A percentile compares a stretch with the other conserved stretches of the same genome.
phyloP scores from a whole-genome alignment of 2,329 filamentous ascomycete species.

The Didymosphaeria variabile region DNA sequence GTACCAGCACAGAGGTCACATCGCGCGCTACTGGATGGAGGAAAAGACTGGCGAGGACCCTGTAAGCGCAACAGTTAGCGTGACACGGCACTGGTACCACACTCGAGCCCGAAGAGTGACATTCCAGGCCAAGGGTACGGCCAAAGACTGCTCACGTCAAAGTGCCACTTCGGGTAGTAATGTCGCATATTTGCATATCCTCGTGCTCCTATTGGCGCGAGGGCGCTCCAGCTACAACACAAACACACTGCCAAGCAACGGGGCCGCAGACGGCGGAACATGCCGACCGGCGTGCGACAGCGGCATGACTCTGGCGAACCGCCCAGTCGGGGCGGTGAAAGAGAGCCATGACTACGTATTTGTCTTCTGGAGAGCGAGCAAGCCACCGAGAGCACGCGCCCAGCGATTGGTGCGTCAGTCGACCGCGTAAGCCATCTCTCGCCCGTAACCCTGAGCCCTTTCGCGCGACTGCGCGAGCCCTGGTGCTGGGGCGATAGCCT shows the following conservation, averaged over 20 bases:
- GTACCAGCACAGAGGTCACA: slow-evolving; percentile 4
- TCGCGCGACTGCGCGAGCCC: background rate
- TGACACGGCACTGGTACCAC: slow-evolving; percentile 8
- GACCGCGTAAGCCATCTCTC: slow-evolving; percentile 5
- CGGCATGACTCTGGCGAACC: slow-evolving; percentile 4
- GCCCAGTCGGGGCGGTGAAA: background rate
- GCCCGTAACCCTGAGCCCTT: slow-evolving; percentile 10
- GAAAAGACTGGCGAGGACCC: background rate
- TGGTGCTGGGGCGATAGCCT: background rate
- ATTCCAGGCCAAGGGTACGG: background rate
- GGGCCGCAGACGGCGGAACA: background rate
- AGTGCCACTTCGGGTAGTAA: background rate
- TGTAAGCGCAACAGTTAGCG: slow-evolving; percentile 11
- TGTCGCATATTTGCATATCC: background rate
- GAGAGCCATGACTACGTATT: background rate
- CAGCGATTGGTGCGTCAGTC: slow-evolving; percentile 2
- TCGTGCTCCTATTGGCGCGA: background rate
- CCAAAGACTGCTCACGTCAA: background rate
- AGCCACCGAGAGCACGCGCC: background rate
- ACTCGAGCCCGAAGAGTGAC: background rate
- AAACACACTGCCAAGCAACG: background rate
- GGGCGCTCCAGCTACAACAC: background rate
- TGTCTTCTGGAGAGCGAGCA: background rate
- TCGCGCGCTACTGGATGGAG: slow-evolving; percentile 2
- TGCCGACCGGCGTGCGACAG: background rate